Evolutionary conservation across 2,329 filamentous ascomycete species (phyloP), one percentile per base, ranked within the genome.

Genomic region (Cladosporium halotolerans): DNA sequence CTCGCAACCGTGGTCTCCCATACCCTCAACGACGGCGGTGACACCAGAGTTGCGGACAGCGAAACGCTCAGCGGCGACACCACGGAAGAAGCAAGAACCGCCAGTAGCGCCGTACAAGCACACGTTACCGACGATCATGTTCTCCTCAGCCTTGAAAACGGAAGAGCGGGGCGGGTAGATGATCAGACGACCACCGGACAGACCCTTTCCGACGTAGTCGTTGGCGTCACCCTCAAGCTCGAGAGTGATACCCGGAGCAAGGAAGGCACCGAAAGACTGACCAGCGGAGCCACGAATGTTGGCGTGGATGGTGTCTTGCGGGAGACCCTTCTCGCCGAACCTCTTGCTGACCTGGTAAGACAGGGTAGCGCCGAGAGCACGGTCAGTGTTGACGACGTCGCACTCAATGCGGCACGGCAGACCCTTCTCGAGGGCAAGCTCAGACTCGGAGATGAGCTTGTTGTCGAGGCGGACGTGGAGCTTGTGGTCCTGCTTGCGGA

Each of bases 211-310:
- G 53, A 97, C 91, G 64, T 96, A 97, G 70, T 97, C 92, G 71
- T 97, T 97, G 68, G 89, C 78, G 69, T 97, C 92, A 73, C 92
- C 92, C 75, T 97, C 92, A 38, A 97, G 83, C 73, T 97, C 92
- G 44, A 97, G 77, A 1, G 92, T 97, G 43, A 96, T 84, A 80
- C 92, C 92, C 57, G 91, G 88, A 43, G 92, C 91, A 54, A 96
- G 80, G 79, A 87, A 96, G 47, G 91, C 91, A 75, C 92, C 92
- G 65, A 97, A 97, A 1, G 92, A 96, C 72, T 97, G 92, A 64
- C 92, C 92, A 60, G 92, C 92, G 52, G 92, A 96, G 42, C 92
- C 92, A 78, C 93, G 91, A 70, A 96, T 93, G 68, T 96, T 96
- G 69, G 89, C 89, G 67, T 97, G 92, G 53, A 97, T 89, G 16